Percentiles rank a stretch among this genome's conserved stretches.
These are phyloP conservation scores for Durio zibethinus DNA, from an alignment of 345 rosid species.

Conservation along the genomic window DNA sequence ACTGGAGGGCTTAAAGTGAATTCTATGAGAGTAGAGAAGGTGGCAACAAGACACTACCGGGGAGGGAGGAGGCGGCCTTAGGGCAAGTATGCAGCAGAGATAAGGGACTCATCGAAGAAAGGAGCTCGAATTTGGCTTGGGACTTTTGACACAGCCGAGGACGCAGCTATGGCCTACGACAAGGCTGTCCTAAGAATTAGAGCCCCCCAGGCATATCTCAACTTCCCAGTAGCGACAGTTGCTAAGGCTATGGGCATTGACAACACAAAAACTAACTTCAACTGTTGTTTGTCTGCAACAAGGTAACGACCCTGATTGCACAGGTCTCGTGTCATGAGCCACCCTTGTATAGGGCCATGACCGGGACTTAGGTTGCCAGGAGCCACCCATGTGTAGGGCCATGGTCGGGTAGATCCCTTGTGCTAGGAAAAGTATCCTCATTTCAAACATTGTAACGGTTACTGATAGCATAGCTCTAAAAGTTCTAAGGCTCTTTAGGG, in stretches of 20 bases:
- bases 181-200: conserved; percentile 81
- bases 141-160: conserved; percentile 80
- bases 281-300: not conserved
- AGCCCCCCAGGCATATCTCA: conserved; percentile 65
- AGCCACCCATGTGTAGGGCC: no score
- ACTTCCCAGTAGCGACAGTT: conserved; percentile 61
- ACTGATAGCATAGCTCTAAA: no score
- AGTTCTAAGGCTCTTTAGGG: no score
- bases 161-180: conserved; percentile 90
- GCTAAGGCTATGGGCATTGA: conserved; percentile 40
- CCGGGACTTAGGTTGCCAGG: no score
- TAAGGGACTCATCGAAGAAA: conserved; percentile 66
- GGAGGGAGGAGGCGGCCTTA: conserved; percentile 85
- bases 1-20: conserved; percentile 14
- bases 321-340: no score
- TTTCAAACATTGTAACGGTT: no score
- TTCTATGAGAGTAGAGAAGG: conserved; percentile 18
- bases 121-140: conserved; percentile 89
- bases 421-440: no score
- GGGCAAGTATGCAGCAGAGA: conserved; percentile 92
- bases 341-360: no score
- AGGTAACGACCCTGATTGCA: not conserved
- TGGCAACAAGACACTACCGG: conserved; percentile 47
- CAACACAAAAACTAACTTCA: not conserved
- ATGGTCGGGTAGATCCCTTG: no score